A percentile compares a stretch with the other conserved stretches of the same genome.
Evolutionary conservation across 441 rosid species (phyloP).

Genomic region (Populus hybrid): DNA sequence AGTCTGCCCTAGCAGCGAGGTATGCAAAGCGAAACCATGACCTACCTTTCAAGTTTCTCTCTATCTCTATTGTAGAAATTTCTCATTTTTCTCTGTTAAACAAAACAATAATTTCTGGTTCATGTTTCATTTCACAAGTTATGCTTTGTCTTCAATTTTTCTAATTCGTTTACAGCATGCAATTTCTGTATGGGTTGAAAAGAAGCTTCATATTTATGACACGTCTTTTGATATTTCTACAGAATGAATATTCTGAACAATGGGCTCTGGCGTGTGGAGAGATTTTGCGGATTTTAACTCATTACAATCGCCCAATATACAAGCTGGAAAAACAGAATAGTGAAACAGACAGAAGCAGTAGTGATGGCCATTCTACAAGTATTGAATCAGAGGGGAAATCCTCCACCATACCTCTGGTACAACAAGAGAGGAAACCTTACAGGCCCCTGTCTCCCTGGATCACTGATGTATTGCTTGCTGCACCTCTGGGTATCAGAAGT

Average conservation of each 20-base stretch:
- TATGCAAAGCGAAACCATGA: conserved; percentile 25
- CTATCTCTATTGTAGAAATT: not conserved
- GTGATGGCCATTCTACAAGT: conserved; percentile 41
- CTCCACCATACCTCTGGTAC: conserved; percentile 38
- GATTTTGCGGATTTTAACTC: conserved; percentile 94
- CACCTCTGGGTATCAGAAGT: conserved; percentile 92
- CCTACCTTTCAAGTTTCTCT: not conserved
- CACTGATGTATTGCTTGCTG: conserved; percentile 90
- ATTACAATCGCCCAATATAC: conserved; percentile 93
- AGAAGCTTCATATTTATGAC: conserved; percentile 6
- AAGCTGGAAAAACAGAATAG: conserved; percentile 62
- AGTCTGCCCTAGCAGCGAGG: conserved; percentile 87
- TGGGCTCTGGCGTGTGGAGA: too few relatives aligned
- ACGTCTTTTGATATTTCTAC: conserved; percentile 22
- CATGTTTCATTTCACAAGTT: not conserved
- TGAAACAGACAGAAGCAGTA: conserved; percentile 52
- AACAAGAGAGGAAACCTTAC: conserved; percentile 78
- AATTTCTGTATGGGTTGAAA: conserved; percentile 4
- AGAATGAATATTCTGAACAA: conserved; percentile 93
- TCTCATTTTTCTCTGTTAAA: not conserved
- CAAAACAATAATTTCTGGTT: not conserved
- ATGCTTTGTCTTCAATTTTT: not conserved
- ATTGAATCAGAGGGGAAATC: conserved; percentile 49
- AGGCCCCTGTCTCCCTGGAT: conserved; percentile 99
- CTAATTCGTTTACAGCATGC: not conserved